Conservation (phyloP, 495 filamentous ascomycete species). For the Cercophora samala region DNA sequence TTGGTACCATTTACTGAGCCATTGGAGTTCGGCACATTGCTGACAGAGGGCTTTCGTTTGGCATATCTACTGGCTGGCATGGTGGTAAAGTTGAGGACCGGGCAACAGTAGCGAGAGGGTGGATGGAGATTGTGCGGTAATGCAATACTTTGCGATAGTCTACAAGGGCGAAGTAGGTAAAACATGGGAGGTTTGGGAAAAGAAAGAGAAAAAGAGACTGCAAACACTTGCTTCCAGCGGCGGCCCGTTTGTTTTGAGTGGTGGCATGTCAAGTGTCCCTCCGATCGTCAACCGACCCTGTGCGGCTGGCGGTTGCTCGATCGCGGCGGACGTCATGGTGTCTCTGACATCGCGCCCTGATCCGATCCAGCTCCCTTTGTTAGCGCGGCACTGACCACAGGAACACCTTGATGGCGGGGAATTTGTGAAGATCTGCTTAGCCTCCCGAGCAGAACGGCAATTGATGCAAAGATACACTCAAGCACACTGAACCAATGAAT, state of each 20-base stretch:
- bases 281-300: conserved; percentile 15
- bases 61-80: conserved; percentile 24
- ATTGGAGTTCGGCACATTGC: background rate
- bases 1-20: background rate
- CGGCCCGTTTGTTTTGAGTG: background rate
- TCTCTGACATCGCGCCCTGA: conserved; percentile 21
- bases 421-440: background rate
- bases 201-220: conserved; percentile 2
- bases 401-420: background rate
- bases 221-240: background rate
- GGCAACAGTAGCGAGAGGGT: background rate
- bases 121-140: background rate
- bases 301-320: conserved; percentile 23
- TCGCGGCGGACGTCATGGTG: conserved; percentile 25
- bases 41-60: conserved; percentile 24
- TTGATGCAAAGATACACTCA: background rate
- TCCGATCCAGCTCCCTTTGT: conserved; percentile 20
- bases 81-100: background rate
- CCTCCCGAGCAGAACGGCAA: background rate
- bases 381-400: conserved; percentile 15
- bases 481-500: background rate
- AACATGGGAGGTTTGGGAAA: conserved; percentile 11
- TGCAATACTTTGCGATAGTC: background rate
- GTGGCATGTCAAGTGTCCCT: background rate
- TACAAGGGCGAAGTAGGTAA: background rate